These are phyloP conservation scores for Pseudohalonectria lignicola DNA, from an alignment of 2,329 filamentous ascomycete genomes.

Conservation along the genomic window DNA sequence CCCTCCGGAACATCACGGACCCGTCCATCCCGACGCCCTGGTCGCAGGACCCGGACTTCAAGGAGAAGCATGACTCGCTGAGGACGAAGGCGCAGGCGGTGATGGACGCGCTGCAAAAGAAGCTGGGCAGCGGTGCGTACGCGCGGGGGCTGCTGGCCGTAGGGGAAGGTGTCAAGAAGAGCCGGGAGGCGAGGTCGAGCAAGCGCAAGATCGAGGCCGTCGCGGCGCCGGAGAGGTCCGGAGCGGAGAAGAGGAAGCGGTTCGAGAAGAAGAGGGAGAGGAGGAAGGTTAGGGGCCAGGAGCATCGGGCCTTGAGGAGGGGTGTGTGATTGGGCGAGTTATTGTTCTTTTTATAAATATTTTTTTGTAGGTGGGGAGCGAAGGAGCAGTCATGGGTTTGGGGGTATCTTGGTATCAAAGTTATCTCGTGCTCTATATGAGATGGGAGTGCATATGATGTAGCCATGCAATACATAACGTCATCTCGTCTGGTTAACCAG, in stretches of 20 bases:
- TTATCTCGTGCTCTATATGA: too few species aligned
- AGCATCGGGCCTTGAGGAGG: constrained; percentile 61
- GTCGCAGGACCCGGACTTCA: constrained; percentile 60
- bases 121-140: constrained; percentile 71
- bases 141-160: constrained; percentile 63
- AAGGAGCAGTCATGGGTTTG: too few species aligned
- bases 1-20: constrained; percentile 76
- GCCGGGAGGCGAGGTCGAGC: constrained; percentile 61
- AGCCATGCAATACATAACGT: too few species aligned
- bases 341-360: too few species aligned
- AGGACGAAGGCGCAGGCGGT: constrained; percentile 63
- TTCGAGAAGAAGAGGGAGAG: constrained; percentile 75
- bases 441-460: too few species aligned
- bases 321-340: constrained; percentile 58
- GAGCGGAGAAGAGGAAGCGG: constrained; percentile 70
- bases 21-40: constrained; percentile 60
- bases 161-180: constrained; percentile 58
- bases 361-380: too few species aligned
- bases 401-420: too few species aligned
- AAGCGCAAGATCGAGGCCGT: constrained; percentile 90
- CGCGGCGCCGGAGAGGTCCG: constrained; percentile 66
- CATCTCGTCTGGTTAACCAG: too few species aligned
- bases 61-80: constrained; percentile 57
- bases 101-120: constrained; percentile 74
- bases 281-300: constrained; percentile 65